Evolutionary conservation across 768 basidiomycete species (phyloP).

Genomic region (Leucogyrophana mollusca): DNA sequence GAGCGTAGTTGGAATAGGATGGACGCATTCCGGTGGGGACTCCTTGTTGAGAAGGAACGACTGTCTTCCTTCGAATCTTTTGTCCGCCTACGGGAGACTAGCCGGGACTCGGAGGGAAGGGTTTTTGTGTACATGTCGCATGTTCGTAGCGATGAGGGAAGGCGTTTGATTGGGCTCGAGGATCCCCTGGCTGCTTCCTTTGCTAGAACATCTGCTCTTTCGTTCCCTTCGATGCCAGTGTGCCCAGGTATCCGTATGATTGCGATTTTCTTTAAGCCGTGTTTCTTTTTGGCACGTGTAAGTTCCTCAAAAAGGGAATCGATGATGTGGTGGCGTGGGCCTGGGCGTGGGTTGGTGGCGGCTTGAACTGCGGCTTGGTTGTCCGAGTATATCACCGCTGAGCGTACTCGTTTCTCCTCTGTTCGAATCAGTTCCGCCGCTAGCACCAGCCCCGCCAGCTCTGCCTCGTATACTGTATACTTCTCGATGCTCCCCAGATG

Average conservation of each 20-base stretch:
- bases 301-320: conserved; percentile 4
- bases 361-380: conserved; percentile 19
- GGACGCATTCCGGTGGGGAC: conserved; percentile 9
- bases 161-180: background rate
- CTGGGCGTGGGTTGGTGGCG: background rate
- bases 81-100: no score
- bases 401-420: background rate
- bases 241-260: conserved; percentile 19
- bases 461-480: conserved; percentile 25
- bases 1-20: conserved; percentile 30
- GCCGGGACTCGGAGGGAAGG: no score
- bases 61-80: no score
- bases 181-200: conserved; percentile 13
- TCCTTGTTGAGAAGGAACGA: no score
- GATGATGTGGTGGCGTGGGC: conserved; percentile 11
- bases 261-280: background rate
- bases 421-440: conserved; percentile 7
- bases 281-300: background rate
- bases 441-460: conserved; percentile 15
- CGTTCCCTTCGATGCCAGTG: conserved; percentile 15
- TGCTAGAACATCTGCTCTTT: conserved; percentile 20
- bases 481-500: conserved; percentile 7
- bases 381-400: conserved; percentile 11
- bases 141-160: background rate
- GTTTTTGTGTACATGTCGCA: no score